Conservation (phyloP, 192 early-diverging fungal genomes). For the Ambispora gerdemannii region DNA sequence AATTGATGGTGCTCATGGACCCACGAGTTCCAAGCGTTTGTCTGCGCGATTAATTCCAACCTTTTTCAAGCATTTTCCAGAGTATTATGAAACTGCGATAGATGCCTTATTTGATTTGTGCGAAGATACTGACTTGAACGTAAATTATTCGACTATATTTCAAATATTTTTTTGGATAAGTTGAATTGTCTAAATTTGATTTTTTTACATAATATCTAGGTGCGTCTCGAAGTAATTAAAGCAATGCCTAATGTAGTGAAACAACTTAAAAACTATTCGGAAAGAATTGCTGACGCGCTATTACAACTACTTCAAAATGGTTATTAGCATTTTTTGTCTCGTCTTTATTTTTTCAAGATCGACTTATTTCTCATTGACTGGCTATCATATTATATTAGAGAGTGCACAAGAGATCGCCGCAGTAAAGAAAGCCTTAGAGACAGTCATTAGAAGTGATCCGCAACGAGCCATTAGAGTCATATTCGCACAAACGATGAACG, state of each 20-base stretch:
- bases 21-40: constrained; percentile 22
- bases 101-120: constrained; percentile 32
- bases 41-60: constrained; percentile 29
- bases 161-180: no score
- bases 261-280: neutral
- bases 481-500: constrained; percentile 18
- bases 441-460: constrained; percentile 26
- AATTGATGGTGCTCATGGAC: constrained; percentile 25
- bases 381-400: constrained; percentile 5
- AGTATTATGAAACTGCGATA: constrained; percentile 20
- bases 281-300: constrained; percentile 28
- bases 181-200: neutral
- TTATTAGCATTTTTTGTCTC: neutral
- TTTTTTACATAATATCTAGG: neutral
- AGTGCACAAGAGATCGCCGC: constrained; percentile 17
- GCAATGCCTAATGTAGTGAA: constrained; percentile 27
- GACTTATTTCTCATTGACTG: no score
- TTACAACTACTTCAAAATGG: constrained; percentile 30
- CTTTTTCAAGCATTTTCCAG: constrained; percentile 29
- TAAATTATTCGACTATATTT: constrained; percentile 1
- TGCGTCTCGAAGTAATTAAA: constrained; percentile 25
- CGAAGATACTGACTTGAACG: constrained; percentile 30
- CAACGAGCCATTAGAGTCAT: constrained; percentile 16
- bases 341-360: no score
- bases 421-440: constrained; percentile 27